Conservation (phyloP, 2,329 filamentous ascomycete genomes). For the Ilyonectria robusta region DNA sequence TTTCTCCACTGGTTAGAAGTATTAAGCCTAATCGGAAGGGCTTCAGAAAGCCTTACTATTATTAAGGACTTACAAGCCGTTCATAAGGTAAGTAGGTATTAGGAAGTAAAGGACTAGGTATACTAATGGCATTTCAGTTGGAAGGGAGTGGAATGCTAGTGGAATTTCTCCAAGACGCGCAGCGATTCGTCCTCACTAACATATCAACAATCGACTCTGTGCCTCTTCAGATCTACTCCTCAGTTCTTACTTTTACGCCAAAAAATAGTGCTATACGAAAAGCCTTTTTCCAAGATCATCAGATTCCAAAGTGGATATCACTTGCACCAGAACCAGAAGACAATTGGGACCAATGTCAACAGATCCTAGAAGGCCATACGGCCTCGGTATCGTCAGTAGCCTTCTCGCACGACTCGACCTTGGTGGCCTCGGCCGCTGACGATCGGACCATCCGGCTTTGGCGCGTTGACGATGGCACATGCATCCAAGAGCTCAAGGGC, state of each 20-base stretch:
- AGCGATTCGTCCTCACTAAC: background rate
- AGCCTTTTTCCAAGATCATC: background rate
- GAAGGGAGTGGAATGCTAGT: background rate
- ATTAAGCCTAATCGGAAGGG: background rate
- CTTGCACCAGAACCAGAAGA: conserved; percentile 4
- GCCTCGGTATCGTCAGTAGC: background rate
- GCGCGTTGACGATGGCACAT: too few species aligned
- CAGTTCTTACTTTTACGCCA: too few species aligned
- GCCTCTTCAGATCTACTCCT: conserved; percentile 20
- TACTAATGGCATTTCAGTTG: background rate
- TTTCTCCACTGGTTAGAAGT: conserved; percentile 7
- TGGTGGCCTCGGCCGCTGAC: too few species aligned
- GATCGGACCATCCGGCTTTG: too few species aligned
- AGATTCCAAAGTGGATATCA: conserved; percentile 11
- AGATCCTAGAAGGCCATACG: conserved; percentile 6
- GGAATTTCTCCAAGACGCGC: conserved; percentile 4
- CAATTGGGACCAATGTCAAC: conserved; percentile 8
- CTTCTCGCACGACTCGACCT: too few species aligned
- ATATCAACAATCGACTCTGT: background rate
- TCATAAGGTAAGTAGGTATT: background rate
- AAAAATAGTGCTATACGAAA: background rate
- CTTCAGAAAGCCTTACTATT: background rate
- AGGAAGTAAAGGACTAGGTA: background rate
- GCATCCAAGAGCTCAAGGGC: too few species aligned
- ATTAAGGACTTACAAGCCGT: background rate